These are phyloP conservation scores for Talaromyces nanjingensis DNA, from an alignment of 495 filamentous ascomycete species.

Conservation along the genomic window DNA sequence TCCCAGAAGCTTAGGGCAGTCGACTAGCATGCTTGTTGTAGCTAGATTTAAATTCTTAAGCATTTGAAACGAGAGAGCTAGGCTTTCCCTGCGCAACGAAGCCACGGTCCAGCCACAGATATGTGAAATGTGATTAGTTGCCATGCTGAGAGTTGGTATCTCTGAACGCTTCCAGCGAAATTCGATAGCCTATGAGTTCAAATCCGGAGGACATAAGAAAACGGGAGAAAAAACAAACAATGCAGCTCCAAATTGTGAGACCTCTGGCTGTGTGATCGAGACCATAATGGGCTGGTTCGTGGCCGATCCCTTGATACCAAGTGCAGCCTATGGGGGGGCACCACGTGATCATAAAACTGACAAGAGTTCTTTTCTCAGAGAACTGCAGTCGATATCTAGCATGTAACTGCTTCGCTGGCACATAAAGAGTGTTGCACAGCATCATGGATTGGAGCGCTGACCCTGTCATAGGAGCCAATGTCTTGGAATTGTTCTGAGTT, in stretches of 20 bases:
- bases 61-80: not conserved
- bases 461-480: not conserved
- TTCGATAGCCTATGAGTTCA: not conserved
- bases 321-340: not conserved
- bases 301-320: not conserved
- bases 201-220: not conserved
- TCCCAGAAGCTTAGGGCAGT: not conserved
- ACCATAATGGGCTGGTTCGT: not conserved
- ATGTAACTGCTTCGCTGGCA: not conserved
- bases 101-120: not conserved
- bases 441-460: not conserved
- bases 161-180: not conserved
- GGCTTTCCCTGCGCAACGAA: not conserved
- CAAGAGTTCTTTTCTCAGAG: not conserved
- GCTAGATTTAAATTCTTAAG: not conserved
- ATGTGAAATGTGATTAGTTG: not conserved
- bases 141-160: not conserved
- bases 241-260: not conserved
- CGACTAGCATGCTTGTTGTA: not conserved
- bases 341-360: not conserved
- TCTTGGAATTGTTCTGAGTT: not conserved
- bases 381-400: not conserved
- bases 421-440: not conserved
- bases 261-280: not conserved
- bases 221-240: not conserved